Evolutionary conservation across 2,329 filamentous ascomycete species (phyloP), one percentile per base, ranked within the genome.

Genomic region (Diaporthe australafricana): DNA sequence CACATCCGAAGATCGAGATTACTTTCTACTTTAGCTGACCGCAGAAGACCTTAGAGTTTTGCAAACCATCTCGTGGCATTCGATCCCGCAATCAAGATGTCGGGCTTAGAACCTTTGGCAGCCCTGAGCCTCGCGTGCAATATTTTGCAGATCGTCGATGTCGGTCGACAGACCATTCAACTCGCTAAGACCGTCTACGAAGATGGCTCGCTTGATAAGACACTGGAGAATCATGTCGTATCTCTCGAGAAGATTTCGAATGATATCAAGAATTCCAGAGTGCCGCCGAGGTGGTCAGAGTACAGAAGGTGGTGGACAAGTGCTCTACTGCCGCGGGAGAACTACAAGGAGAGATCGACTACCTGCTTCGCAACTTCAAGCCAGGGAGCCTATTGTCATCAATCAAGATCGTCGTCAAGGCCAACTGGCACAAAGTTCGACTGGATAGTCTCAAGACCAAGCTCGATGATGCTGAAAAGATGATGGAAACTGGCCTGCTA

Each of bases 111-210:
- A 25, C 60, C 60, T 25, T n/a, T 63, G 5, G 60, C 60, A 27
- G 60, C 60, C 20, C 8, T 63, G 42, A 40, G 60, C 9, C 60
- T 63, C 20, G 60, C 25, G n/a, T 63, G 60, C 60, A 63, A 63
- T 25, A 48, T 63, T 20, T 40, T 63, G 14, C 60, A 63, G 30
- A n/a, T 63, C n/a, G 25, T 63, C 14, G 60, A 63, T 30, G 9
- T 63, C 14, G 42, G 60, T 2, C 14, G 7, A 3, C 12, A 63
- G 40, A 48, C 60, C 5, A 22, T 47, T 14, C 22, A 32, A 12
- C 40, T 25, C n/a, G 48, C 48, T 40, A 63, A 63, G 22, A 22
- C 4, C 4, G 60, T 63, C 5, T 63, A 63, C 42, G 20, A 32
- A 40, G 17, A 17, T 2, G 40, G 60, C 2, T 27, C 20, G 6